Evolutionary conservation across 179 eudicot species (phyloP).

Genomic region (Camellia oleifera): DNA sequence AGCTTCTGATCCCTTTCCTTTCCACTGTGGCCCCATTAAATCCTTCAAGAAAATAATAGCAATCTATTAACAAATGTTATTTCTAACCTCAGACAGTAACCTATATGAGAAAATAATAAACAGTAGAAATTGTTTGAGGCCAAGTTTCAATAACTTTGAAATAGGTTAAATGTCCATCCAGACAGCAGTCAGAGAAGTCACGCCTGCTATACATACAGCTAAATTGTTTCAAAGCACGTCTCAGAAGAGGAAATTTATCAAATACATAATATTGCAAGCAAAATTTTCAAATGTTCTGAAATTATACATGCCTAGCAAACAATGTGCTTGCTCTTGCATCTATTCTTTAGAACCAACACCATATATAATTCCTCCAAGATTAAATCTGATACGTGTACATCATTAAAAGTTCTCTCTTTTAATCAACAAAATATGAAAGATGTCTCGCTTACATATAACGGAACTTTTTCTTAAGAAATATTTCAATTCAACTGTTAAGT

Average conservation of each 20-base stretch:
- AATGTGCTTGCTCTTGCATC: background rate
- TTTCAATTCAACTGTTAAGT: too few relatives aligned
- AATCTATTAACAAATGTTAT: background rate
- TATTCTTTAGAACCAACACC: background rate
- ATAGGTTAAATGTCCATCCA: background rate
- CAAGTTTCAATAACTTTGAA: background rate
- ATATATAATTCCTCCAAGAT: background rate
- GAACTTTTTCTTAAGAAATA: too few relatives aligned
- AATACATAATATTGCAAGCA: background rate
- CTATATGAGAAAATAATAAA: background rate
- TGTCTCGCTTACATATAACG: too few relatives aligned
- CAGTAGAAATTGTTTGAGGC: background rate
- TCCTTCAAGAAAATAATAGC: slow-evolving; percentile 7
- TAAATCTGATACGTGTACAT: too few relatives aligned
- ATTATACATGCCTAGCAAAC: background rate
- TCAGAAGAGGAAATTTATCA: background rate
- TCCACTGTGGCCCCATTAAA: slow-evolving; percentile 59
- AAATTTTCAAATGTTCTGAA: background rate
- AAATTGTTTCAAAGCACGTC: background rate
- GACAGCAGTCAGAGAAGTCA: background rate
- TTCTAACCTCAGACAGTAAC: background rate
- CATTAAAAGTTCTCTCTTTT: too few relatives aligned
- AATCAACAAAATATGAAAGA: too few relatives aligned
- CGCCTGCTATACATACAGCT: background rate
- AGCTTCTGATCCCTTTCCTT: slow-evolving; percentile 51